Conservation (phyloP, 2,329 filamentous ascomycete genomes). For the Penicillium capsulatum region DNA sequence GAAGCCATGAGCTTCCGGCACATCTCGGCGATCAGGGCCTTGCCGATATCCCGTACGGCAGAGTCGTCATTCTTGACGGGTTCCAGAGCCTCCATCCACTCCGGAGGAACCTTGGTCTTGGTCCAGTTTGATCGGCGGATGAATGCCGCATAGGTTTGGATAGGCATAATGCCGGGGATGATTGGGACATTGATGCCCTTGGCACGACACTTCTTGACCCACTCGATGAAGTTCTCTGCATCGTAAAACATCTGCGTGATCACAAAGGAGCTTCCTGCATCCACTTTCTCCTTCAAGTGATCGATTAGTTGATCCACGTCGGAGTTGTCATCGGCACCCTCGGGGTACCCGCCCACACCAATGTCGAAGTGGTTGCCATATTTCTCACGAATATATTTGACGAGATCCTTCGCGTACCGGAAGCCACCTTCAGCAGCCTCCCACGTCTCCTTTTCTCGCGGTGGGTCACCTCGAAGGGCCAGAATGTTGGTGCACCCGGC, state of each 20-base stretch:
- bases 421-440: conserved; percentile 81
- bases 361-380: conserved; percentile 95
- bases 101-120: conserved; percentile 73
- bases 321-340: conserved; percentile 90
- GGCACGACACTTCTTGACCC: conserved; percentile 81
- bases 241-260: conserved; percentile 99
- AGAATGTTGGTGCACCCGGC: conserved; percentile 97
- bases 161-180: conserved; percentile 85
- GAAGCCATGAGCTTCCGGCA: conserved; percentile 78
- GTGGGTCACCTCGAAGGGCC: conserved; percentile 87
- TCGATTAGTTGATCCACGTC: conserved; percentile 80
- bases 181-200: conserved; percentile 80
- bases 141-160: conserved; percentile 92
- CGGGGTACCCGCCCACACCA: conserved; percentile 92
- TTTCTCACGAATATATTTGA: conserved; percentile 71
- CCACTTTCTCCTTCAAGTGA: conserved; percentile 95
- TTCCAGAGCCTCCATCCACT: conserved; percentile 78
- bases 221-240: conserved; percentile 86
- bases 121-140: conserved; percentile 86
- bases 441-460: conserved; percentile 91
- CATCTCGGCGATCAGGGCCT: conserved; percentile 80
- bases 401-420: conserved; percentile 86
- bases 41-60: conserved; percentile 84
- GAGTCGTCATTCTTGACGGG: conserved; percentile 96
- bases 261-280: conserved; percentile 87